Evolutionary conservation across 495 filamentous ascomycete species (phyloP), one percentile per base, ranked within the genome.

Genomic region (Xanthoparmelia taractica): DNA sequence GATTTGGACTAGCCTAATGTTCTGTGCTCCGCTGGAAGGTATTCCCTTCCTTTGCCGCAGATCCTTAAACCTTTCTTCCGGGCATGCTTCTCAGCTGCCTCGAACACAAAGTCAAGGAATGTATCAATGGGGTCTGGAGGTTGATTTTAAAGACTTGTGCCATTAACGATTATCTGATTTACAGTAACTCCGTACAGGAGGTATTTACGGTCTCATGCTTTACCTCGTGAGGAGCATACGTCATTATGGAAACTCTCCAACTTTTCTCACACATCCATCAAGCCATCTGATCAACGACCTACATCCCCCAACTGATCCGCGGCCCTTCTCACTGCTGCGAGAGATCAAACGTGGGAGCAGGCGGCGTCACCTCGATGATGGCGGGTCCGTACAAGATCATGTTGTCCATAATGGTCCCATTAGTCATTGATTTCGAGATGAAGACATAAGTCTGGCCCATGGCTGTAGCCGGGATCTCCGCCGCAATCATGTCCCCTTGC

Each of bases 321-420:
- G 47, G 4, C 11, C 25, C 18, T 23, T 43, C 27, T 31, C 47
- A 50, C 2, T 50, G 47, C 47, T 50, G 23, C 8, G 47, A 27
- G 15, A 65, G 6, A 61, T 65, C 58, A n/a, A 60, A 38, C 8
- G 20, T 65, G 12, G 58, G 63, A 27, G 33, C 55, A 2, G 57
- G 50, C 27, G 68, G 63, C 37, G 50, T 56, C 7, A 74, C 72
- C 63, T 76, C 74, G 45, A 76, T 48, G 45, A 76, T 73, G 40
- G 72, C 73, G 10, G 74, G 74, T 2, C 74, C 74, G 36, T 72
- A 73, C 37, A 76, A 47, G 31, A 75, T 70, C 40, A 70, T 71
- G 36, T 64, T 57, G 63, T 76, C 74, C 15, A 60, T 70, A 5
- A 67, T 1, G 13, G 57, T 0, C 0, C 15, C 33, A 8, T n/a